Evolutionary conservation across 148 eudicot species (phyloP).

Genomic region (Camellia japonica): DNA sequence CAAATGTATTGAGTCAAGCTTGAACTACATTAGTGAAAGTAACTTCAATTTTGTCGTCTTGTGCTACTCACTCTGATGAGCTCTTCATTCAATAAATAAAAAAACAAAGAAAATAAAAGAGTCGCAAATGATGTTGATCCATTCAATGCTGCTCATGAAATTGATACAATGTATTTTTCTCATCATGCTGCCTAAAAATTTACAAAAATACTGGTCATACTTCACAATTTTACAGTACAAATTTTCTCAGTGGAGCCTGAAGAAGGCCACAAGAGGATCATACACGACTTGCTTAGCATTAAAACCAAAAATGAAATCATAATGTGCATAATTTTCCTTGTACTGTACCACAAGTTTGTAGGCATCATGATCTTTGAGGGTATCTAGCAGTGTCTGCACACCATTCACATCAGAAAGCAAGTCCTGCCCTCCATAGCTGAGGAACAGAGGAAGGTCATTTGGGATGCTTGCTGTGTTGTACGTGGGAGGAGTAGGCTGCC

Average conservation of each 20-base stretch:
- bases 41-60: too few species aligned
- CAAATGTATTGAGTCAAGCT: too few species aligned
- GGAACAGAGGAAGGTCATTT: slow-evolving; percentile 43
- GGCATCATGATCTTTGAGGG: slow-evolving; percentile 34
- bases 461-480: slow-evolving; percentile 52
- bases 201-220: too few species aligned
- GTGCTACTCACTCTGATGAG: too few species aligned
- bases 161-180: too few species aligned
- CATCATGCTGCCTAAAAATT: too few species aligned
- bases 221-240: too few species aligned
- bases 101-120: too few species aligned
- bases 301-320: slow-evolving; percentile 50
- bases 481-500: slow-evolving; percentile 40
- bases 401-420: slow-evolving; percentile 49
- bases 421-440: slow-evolving; percentile 52
- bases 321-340: slow-evolving; percentile 51
- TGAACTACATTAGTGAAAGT: too few species aligned
- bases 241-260: slow-evolving; percentile 22
- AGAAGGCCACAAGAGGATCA: slow-evolving; percentile 52
- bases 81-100: too few species aligned
- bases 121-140: too few species aligned
- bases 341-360: slow-evolving; percentile 46
- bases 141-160: too few species aligned
- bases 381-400: slow-evolving; percentile 37
- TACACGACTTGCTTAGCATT: slow-evolving; percentile 58